Evolutionary conservation across 2,329 filamentous ascomycete genomes (phyloP), one percentile per base, ranked within the genome.

Genomic region (Aureobasidium melanogenum): DNA sequence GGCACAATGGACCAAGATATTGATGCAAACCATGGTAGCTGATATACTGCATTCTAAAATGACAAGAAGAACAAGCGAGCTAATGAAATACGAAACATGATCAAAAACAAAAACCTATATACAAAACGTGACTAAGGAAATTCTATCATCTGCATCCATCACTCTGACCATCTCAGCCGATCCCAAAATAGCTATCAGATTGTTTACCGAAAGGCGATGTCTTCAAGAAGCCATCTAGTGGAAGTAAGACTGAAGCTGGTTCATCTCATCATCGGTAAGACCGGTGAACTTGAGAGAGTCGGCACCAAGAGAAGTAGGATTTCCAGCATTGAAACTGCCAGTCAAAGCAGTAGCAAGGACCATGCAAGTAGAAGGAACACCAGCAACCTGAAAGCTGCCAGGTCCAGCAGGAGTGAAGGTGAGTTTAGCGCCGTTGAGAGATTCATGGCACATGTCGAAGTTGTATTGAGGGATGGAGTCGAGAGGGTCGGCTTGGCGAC

Each of bases 291-390:
- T 44, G 30, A 63, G 61, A 15, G 62, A 61, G n/a, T 63, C 62
- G n/a, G 52, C 51, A 9, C 62, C 62, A 28, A 58, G 26, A 17
- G 62, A 59, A 19, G 58, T 43, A 22, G 62, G 62, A 19, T 48
- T 58, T 2, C 62, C 62, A 34, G 61, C 62, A 34, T 63, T 59
- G 47, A 62, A 63, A 19, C 54, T 57, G n/a, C 62, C 62, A 38
- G 62, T 63, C 19, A 63, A 56, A 19, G 39, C 24, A 26, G 62
- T 63, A 8, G 62, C 51, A 1, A 62, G 59, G 10, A 52, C 47
- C 62, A 63, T 63, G 51, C 62, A 63, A 59, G 62, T 55, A 14
- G 59, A 46, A 38, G 62, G 62, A 12, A 63, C 43, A 26, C 62
- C 62, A 43, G 62, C 46, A 17, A 63, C 62, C 30, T 56, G 60